A percentile compares a stretch with the other conserved stretches of the same genome.
phyloP scores from a whole-genome alignment of 2,329 filamentous ascomycete species.

The Alternaria panax region DNA sequence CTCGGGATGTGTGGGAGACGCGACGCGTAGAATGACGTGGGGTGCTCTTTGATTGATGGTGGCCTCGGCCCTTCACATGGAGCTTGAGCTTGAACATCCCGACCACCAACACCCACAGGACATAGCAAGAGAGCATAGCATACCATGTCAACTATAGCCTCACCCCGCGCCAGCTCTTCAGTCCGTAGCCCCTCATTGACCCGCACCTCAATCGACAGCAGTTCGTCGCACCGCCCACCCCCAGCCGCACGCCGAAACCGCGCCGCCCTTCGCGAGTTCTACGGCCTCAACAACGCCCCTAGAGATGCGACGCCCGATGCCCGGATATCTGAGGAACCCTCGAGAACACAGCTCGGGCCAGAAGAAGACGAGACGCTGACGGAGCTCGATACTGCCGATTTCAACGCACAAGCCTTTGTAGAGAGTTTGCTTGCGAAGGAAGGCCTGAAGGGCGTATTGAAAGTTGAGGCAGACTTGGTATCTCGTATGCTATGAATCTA shows the following conservation, averaged over 20 bases:
- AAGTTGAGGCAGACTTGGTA: slow-evolving; percentile 73
- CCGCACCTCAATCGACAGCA: slow-evolving; percentile 71
- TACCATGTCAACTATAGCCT: slow-evolving; percentile 66
- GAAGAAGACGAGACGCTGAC: slow-evolving; percentile 65
- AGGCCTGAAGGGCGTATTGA: slow-evolving; percentile 72
- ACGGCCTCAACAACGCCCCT: slow-evolving; percentile 72
- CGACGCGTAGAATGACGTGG: slow-evolving; percentile 36
- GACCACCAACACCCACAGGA: neutral
- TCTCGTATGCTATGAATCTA: slow-evolving; percentile 46
- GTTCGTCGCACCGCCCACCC: slow-evolving; percentile 27
- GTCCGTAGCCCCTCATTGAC: slow-evolving; percentile 75
- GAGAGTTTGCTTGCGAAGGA: slow-evolving; percentile 66
- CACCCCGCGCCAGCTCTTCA: slow-evolving; percentile 66
- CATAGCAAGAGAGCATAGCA: neutral
- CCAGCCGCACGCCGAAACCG: slow-evolving; percentile 72
- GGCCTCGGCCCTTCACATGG: slow-evolving; percentile 31
- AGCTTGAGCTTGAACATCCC: slow-evolving; percentile 7
- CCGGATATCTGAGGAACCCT: slow-evolving; percentile 43
- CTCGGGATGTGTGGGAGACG: slow-evolving; percentile 18
- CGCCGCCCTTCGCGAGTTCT: slow-evolving; percentile 90
- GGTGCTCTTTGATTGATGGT: slow-evolving; percentile 17
- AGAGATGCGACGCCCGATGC: slow-evolving; percentile 33
- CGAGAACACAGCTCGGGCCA: slow-evolving; percentile 42
- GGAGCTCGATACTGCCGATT: slow-evolving; percentile 77
- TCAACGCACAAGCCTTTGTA: slow-evolving; percentile 76